Conservation (phyloP, 2,329 filamentous ascomycete genomes). For the Cladosporium sp. region DNA sequence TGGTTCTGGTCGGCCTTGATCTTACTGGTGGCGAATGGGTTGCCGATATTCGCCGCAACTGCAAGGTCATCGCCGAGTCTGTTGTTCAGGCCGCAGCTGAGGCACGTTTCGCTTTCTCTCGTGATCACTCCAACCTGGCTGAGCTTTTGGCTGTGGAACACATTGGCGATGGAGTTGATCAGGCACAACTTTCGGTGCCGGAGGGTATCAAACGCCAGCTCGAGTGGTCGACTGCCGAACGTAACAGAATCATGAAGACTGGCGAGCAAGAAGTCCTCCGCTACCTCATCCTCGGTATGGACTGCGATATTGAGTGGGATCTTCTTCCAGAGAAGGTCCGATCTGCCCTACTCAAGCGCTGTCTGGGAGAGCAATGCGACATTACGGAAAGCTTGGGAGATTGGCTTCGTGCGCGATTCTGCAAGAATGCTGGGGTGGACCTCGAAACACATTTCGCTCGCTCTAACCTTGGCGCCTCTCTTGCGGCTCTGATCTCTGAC, state of each 20-base stretch:
- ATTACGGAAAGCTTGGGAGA: conserved; percentile 43
- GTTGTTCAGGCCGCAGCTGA: conserved; percentile 21
- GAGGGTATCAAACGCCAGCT: conserved; percentile 24
- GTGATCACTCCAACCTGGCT: conserved; percentile 21
- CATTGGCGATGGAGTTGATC: not conserved
- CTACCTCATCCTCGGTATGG: conserved; percentile 46
- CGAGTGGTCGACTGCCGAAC: conserved; percentile 37
- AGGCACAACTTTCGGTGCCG: conserved; percentile 12
- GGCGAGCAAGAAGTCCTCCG: conserved; percentile 45
- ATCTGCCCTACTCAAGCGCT: conserved; percentile 41
- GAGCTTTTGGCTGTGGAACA: conserved; percentile 20
- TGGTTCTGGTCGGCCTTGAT: conserved; percentile 24
- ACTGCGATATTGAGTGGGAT: conserved; percentile 55
- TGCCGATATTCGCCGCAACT: conserved; percentile 23
- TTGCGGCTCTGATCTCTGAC: conserved; percentile 28
- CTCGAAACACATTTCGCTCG: conserved; percentile 49
- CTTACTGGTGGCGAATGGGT: conserved; percentile 19
- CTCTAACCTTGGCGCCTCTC: conserved; percentile 50
- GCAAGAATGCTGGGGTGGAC: conserved; percentile 34
- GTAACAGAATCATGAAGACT: conserved; percentile 40
- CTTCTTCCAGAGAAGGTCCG: conserved; percentile 49
- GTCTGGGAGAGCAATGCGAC: conserved; percentile 41
- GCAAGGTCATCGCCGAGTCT: conserved; percentile 26
- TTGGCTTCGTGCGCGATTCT: conserved; percentile 47
- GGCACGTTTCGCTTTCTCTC: conserved; percentile 20